Evolutionary conservation across 768 basidiomycete species (phyloP), one percentile per base, ranked within the genome.

Genomic region (Suillus bovinus): DNA sequence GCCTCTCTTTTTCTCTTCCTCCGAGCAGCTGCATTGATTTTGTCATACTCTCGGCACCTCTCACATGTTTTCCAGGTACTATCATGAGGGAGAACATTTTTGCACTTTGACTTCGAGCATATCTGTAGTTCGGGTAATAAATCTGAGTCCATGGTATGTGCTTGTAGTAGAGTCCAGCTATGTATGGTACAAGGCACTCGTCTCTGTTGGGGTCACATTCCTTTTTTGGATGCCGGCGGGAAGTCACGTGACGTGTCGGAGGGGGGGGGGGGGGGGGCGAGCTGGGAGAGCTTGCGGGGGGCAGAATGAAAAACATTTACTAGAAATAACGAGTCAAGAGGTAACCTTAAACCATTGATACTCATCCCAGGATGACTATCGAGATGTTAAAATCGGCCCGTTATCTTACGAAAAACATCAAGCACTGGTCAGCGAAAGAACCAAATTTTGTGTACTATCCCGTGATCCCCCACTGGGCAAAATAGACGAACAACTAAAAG

Each of bases 151-250:
- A 42, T 42, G 41, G 8, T n/a, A 8, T 42, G 41, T 20, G 41
- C 41, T n/a, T n/a, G 41, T 42, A 16, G 38, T 38, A 38, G 38
- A 38, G 38, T 38, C 14, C 13, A 38, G 38, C 38, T 38, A 38
- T 41, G 41, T 41, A 41, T 41, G 17, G 41, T 20, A 41, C 41
- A 41, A 41, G 77, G 3, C 31, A 31, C 31, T 31, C 31, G 31
- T 31, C 31, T 31, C 31, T 31, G 31, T 31, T 31, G 31, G 31
- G 31, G 31, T 31, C 31, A 31, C 31, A 31, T 31, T 31, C 31
- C 31, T 31, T 31, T 31, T 31, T 31, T 31, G 31, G 31, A 31
- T 31, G 31, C 31, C 31, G 31, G 31, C 31, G 31, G 31, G 31
- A 31, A 31, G 31, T 31, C 31, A 31, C 31, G 31, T 31, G 31